Conservation (phyloP, 2,329 filamentous ascomycete genomes). For the Beauveria varroae region DNA sequence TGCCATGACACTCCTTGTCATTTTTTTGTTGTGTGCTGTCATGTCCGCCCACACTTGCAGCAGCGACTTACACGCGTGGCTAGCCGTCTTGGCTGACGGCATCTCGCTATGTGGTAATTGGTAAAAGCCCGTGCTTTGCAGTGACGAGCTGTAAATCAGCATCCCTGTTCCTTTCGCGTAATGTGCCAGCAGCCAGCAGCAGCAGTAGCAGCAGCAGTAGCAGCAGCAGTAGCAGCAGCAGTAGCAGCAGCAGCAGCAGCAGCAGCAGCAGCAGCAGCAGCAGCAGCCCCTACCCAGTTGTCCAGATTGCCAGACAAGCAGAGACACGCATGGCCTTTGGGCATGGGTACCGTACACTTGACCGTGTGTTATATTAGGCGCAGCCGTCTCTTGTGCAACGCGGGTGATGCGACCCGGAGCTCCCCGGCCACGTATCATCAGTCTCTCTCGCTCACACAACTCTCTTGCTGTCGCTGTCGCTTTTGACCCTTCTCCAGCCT, state of each 20-base stretch:
- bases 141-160: neutral
- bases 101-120: too few species aligned
- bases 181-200: too few species aligned
- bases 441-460: neutral
- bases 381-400: neutral
- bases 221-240: too few species aligned
- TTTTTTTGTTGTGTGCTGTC: neutral
- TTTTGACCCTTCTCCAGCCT: neutral
- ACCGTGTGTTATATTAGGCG: neutral
- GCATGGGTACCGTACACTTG: neutral
- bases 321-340: neutral
- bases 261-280: too few species aligned
- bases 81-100: neutral
- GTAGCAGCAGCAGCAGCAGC: too few species aligned
- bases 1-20: neutral
- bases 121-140: neutral
- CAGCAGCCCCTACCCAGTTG: too few species aligned
- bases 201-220: too few species aligned
- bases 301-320: too few species aligned
- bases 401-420: conserved; percentile 5
- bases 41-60: neutral
- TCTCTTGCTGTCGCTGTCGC: neutral
- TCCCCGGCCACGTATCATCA: neutral
- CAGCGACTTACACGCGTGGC: neutral
- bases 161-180: neutral